Base-by-base conservation (phyloP, 2,329 filamentous ascomycete species). In the Ophiobolus disseminans region DNA sequence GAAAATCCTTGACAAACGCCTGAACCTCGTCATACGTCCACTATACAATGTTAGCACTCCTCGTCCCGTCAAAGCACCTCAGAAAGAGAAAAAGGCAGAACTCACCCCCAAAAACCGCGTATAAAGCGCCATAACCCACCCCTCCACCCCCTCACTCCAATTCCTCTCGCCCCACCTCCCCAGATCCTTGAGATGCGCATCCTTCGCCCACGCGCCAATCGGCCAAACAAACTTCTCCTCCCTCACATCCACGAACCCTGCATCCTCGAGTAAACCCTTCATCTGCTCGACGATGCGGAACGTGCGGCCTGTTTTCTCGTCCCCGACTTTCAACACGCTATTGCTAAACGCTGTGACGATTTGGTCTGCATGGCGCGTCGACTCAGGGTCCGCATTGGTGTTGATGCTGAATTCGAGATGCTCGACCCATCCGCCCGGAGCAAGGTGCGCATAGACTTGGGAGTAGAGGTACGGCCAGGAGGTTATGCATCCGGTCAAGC, bases 381-480 rank as follows among this genome's bases (percentile, higher is more conserved):
- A 42, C 2, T 42, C 48, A 0, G 56, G 50, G 16, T 58, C 45
- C 0, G 66, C 62, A 23, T 53, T 56, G 0, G 68, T 65, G 16
- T 55, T 39, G 45, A 68, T 50, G 43, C 53, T 56, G 57, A 71
- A 70, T 48, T 79, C 76, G 23, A 75, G 58, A 44, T 78, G 73
- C 53, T 78, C 75, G 48, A 78, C 57, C 50, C 68, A 78, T 11
- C 69, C 76, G 10, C 75, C 75, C 0, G 76, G 76, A 21, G 66
- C 60, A 9, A 75, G 63, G 47, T 75, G 70, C 47, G 56, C 48
- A 57, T 67, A 73, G 45, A 62, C 65, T 57, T 76, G 65, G 3
- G 58, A 30, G 37, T 78, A 76, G 8, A 78, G 62, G 9, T 64
- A 44, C 9, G 67, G 64, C 74, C 76, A 79, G 50, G 74, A 72